Conservation (phyloP, 306 rosid species). For the Alnus rubra region DNA sequence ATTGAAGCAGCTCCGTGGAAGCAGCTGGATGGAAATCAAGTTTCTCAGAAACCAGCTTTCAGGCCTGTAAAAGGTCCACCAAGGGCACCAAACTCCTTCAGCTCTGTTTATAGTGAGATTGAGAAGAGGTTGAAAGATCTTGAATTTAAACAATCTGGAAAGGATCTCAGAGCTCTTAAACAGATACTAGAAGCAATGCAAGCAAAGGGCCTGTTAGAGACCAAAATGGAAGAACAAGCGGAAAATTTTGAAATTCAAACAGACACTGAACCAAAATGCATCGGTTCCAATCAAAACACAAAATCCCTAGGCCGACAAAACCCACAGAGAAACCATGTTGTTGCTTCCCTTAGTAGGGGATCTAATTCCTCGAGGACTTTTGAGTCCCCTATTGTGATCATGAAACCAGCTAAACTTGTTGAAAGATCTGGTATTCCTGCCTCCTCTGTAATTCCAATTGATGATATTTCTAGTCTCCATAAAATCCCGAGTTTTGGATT, state of each 20-base stretch:
- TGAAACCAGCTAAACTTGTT: constrained; percentile 80
- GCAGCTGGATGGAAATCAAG: constrained; percentile 63
- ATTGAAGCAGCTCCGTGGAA: constrained; percentile 91
- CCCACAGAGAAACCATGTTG: constrained; percentile 37
- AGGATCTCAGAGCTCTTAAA: constrained; percentile 84
- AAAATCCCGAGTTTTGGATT: constrained; percentile 37
- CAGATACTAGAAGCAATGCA: constrained; percentile 89
- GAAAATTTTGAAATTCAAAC: constrained; percentile 47
- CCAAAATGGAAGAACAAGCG: constrained; percentile 54
- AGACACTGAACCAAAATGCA: constrained; percentile 43
- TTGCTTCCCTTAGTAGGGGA: constrained; percentile 41
- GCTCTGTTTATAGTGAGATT: constrained; percentile 76
- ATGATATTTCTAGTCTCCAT: constrained; percentile 40
- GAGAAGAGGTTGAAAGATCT: constrained; percentile 80
- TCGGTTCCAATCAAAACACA: constrained; percentile 44
- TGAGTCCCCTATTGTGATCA: constrained; percentile 82
- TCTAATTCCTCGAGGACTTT: constrained; percentile 46
- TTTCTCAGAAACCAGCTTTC: constrained; percentile 48
- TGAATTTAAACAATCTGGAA: constrained; percentile 83
- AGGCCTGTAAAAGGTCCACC: constrained; percentile 42
- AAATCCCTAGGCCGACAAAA: constrained; percentile 45
- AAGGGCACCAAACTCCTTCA: constrained; percentile 49
- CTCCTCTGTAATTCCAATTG: constrained; percentile 56
- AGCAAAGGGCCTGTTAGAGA: constrained; percentile 66
- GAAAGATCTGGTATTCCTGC: constrained; percentile 55